Conservation (phyloP, 371 early-diverging fungal genomes). For the Coemansia sp. region DNA sequence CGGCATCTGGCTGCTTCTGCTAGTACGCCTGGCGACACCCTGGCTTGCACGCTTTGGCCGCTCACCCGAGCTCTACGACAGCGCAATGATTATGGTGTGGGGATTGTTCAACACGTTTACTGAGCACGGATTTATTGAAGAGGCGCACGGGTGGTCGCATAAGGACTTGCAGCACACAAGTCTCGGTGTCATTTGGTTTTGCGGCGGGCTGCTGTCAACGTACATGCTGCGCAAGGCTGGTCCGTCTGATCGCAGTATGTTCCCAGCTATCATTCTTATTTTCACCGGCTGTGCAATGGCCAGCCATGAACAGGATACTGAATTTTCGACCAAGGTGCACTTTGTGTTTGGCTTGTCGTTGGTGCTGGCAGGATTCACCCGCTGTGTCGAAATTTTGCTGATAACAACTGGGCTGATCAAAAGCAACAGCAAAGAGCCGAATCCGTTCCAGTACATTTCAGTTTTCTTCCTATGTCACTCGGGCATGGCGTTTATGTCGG, state of each 20-base stretch:
- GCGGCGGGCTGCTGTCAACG: conserved; percentile 62
- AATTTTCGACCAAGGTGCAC: conserved; percentile 62
- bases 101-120: conserved; percentile 71
- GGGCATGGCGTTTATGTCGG: conserved; percentile 64
- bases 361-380: conserved; percentile 59
- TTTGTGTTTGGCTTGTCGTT: conserved; percentile 65
- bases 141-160: conserved; percentile 59
- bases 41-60: conserved; percentile 59
- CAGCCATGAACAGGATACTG: conserved; percentile 61
- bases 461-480: conserved; percentile 57
- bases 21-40: conserved; percentile 60
- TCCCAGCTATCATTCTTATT: conserved; percentile 62
- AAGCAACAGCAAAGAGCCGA: conserved; percentile 21
- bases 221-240: conserved; percentile 55
- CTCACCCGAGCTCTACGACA: conserved; percentile 71
- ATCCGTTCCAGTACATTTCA: conserved; percentile 51
- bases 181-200: conserved; percentile 70
- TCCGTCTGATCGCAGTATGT: conserved; percentile 56
- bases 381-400: conserved; percentile 58
- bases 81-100: conserved; percentile 64
- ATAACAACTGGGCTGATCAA: conserved; percentile 34
- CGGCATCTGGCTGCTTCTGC: conserved; percentile 59
- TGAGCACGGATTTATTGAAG: conserved; percentile 64
- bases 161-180: conserved; percentile 69
- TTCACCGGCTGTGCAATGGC: conserved; percentile 68